Evolutionary conservation across 2,329 filamentous ascomycete species (phyloP).

Genomic region (Tolypocladium capitatum): DNA sequence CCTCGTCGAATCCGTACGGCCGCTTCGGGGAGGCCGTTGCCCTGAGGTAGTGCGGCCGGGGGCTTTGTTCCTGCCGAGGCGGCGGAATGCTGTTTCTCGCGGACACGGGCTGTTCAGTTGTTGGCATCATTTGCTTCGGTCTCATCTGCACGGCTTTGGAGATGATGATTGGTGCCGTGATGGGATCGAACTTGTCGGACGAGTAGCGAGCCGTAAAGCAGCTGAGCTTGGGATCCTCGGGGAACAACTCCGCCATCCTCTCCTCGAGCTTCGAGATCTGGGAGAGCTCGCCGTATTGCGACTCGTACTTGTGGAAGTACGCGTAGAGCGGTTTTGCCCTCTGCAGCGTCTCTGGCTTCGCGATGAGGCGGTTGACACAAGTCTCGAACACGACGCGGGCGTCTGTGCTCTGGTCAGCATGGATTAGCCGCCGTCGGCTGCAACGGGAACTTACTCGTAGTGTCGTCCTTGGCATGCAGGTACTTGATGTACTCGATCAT

Average conservation of each 20-base stretch:
- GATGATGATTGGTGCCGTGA: constrained; percentile 67
- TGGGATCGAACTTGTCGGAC: constrained; percentile 62
- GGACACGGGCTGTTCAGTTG: constrained; percentile 37
- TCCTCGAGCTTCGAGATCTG: constrained; percentile 86
- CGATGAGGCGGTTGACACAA: constrained; percentile 67
- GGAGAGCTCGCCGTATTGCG: constrained; percentile 80
- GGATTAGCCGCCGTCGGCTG: background rate
- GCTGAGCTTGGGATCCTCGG: constrained; percentile 64
- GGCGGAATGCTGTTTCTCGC: constrained; percentile 30
- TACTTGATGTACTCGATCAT: constrained; percentile 95
- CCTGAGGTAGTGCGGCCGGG: constrained; percentile 33
- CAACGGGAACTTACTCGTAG: constrained; percentile 59
- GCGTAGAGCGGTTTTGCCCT: constrained; percentile 77
- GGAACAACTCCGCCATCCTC: constrained; percentile 88
- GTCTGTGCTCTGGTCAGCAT: constrained; percentile 38
- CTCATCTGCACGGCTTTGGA: constrained; percentile 68
- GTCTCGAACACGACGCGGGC: constrained; percentile 94
- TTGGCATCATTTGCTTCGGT: constrained; percentile 43
- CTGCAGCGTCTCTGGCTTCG: constrained; percentile 58
- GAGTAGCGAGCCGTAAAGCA: constrained; percentile 69
- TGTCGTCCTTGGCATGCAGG: constrained; percentile 80
- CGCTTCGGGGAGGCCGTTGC: constrained; percentile 45
- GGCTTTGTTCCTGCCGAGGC: constrained; percentile 25
- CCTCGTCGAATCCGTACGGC: constrained; percentile 54
- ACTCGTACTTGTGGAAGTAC: constrained; percentile 93